Evolutionary conservation across 805 yeast genomes (phyloP), one percentile per base, ranked within the genome.

Genomic region (Debaryomyces maramus): DNA sequence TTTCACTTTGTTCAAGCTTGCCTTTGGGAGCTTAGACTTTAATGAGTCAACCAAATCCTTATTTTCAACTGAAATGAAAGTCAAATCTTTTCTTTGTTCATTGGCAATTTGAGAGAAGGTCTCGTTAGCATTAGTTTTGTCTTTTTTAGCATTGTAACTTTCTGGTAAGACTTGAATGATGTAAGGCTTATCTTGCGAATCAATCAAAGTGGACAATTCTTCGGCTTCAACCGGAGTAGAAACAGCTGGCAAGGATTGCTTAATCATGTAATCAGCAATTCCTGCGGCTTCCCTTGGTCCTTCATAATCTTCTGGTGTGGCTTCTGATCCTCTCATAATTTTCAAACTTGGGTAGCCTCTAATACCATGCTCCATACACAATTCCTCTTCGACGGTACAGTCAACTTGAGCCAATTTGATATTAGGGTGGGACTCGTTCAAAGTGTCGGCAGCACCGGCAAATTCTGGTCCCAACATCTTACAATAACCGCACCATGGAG

Each of bases 401-500:
- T 88, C 95, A 49, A 88, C 70, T 70, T 88, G 95, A 34, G 88
- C 95, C 56, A 88, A 70, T 54, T 80, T 78, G 61, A 86, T 82
- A 39, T 77, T 70, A 46, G 85, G 78, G 50, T 65, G 56, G 22
- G 62, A 22, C 37, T 72, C 77, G 34, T 72, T 73, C 58, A 86
- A 72, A 14, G 56, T 52, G 51, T 82, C 80, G 36, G 91, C 88
- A 38, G 96, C 96, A 52, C 77, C 64, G 38, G 80, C 71, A 51
- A 75, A 86, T 63, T 88, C 83, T 24, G 96, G 96, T 9, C 88
- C 96, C 49, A 88, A 69, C 36, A 77, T 77, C 73, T 90, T 88
- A 76, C 97, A 90, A 70, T 90, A 93, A 13, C 97, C 97, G 75
- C 97, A 90, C 97, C 98, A 91, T 61, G 97, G 95, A 13, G 96